Evolutionary conservation across 148 eudicot species (phyloP), one percentile per base, ranked within the genome.

Genomic region (Selenicereus undatus): DNA sequence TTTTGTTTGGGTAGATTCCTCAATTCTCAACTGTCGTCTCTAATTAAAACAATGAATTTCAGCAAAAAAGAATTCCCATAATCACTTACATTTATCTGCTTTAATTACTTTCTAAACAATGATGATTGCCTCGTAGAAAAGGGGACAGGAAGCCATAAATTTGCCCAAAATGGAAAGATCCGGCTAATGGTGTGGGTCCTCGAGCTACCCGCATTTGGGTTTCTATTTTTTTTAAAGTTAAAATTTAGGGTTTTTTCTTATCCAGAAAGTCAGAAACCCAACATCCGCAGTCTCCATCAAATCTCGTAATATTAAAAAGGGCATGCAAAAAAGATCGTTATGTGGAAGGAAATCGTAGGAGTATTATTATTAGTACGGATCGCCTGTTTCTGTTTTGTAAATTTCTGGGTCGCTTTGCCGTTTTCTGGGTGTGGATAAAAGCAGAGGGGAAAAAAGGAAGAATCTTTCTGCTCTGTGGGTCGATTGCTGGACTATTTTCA

Each of bases 171-270:
- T 72, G 71, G 71, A 39, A 80, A 80, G 76, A 72, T 80, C 69
- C 32, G 24, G 51, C 16, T 56, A 5, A 66, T 16, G 29, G 11
- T 27, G n/a, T 24, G 76, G 82, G 70, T 22, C 82, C 82, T 73
- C 74, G 39, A 73, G 42, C 76, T 32, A 21, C 71, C 82, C 82
- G 76, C 71, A 72, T 27, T 70, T 51, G 73, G 77, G 82, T 30
- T 48, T 30, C 21, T 30, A 17, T 22, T 22, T 58, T 18, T 62
- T 13, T 13, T 39, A 32, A 27, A 58, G 43, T 18, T 16, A 27
- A 45, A 66, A 48, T 45, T 81, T 81, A 65, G 64, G 82, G 82
- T 48, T 80, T 80, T 32, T 72, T 75, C 52, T 75, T 76, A 81
- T 81, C 79, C 74, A 68, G 54, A 75, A 65, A 81, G 76, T 74